A percentile compares a stretch with the other conserved stretches of the same genome.
Conservation (phyloP, 768 basidiomycete species). For the Mycena maculata region DNA sequence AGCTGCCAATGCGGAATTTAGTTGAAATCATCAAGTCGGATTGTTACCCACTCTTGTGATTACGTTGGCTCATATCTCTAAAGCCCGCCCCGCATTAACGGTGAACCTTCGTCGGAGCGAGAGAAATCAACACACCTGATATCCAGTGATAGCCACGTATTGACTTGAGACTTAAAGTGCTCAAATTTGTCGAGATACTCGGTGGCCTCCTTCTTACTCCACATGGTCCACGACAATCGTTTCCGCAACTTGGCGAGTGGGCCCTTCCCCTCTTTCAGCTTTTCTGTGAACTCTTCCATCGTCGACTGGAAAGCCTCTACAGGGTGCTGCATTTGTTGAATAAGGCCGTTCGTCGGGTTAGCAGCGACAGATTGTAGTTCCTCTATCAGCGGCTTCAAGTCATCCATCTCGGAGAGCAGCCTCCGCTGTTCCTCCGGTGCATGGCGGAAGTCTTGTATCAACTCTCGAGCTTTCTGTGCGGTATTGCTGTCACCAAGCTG, state of each 20-base stretch:
- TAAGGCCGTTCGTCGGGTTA: not conserved
- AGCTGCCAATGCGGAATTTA: no score
- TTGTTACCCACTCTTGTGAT: no score
- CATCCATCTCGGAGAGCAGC: not conserved
- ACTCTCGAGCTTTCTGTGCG: not conserved
- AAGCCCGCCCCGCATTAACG: no score
- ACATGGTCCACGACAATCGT: not conserved
- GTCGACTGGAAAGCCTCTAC: not conserved
- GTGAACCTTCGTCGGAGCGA: no score
- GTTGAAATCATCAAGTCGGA: no score
- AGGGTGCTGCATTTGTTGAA: not conserved
- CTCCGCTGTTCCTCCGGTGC: not conserved
- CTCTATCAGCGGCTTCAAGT: not conserved
- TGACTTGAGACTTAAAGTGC: not conserved
- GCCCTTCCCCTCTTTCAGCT: not conserved
- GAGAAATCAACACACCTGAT: slow-evolving; percentile 3
- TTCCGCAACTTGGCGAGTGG: not conserved
- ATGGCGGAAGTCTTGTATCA: not conserved
- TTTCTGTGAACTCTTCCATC: not conserved
- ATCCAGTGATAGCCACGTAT: not conserved
- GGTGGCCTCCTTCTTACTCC: not conserved
- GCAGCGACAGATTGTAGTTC: not conserved
- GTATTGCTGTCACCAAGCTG: no score
- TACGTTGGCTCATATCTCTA: no score
- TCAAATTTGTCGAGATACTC: not conserved